These are phyloP conservation scores for Panicum virgatum DNA, from an alignment of 202 grass and related monocot species.

Conservation along the genomic window DNA sequence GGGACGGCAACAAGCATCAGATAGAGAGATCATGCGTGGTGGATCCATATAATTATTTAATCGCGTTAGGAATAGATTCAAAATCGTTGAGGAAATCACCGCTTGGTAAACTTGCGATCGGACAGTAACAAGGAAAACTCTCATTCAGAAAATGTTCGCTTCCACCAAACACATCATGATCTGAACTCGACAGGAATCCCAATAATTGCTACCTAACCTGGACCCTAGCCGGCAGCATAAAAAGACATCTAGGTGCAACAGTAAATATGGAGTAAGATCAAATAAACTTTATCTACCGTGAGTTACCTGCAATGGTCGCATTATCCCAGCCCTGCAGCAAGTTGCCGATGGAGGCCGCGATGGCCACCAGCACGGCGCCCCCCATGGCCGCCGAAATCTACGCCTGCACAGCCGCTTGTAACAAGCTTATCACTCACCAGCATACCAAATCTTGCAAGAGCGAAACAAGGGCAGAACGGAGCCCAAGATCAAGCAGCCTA, in stretches of 20 bases:
- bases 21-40: background rate
- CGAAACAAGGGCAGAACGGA: background rate
- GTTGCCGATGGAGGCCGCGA: constrained; percentile 85
- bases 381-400: constrained; percentile 51
- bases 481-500: background rate
- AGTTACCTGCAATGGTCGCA: constrained; percentile 83
- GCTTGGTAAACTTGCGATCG: background rate
- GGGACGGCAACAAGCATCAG: background rate
- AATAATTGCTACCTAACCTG: constrained; percentile 53
- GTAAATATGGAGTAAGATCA: background rate
- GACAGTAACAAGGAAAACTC: background rate
- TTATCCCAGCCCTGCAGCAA: constrained; percentile 91
- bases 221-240: constrained; percentile 28
- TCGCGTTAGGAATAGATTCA: background rate
- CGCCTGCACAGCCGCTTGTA: constrained; percentile 26
- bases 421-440: background rate
- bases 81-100: constrained; percentile 3
- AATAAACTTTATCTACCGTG: background rate
- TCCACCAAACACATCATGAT: constrained; percentile 42
- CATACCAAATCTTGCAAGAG: background rate
- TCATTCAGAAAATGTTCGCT: background rate
- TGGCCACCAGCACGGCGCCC: constrained; percentile 75
- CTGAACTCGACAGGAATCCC: constrained; percentile 51
- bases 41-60: constrained; percentile 1
- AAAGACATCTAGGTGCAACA: constrained; percentile 14